Base-by-base conservation (phyloP, 495 filamentous ascomycete genomes). In the Trichoderma gamsii region DNA sequence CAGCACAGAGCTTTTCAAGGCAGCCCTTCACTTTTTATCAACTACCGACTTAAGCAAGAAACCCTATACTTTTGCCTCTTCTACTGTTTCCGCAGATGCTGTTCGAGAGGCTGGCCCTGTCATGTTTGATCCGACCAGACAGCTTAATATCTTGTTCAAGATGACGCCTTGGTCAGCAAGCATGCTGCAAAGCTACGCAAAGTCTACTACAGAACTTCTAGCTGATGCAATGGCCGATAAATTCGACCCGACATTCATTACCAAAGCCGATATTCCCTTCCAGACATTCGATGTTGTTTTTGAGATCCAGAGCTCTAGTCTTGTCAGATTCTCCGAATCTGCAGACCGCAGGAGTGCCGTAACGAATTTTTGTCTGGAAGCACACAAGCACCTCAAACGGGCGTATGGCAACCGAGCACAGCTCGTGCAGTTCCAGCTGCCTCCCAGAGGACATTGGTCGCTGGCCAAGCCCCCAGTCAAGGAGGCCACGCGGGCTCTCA, bases 1-100 rank as follows among this genome's bases (percentile, higher is more conserved):
- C 77, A 90, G 89, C 79, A 95, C 95, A 59, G 94, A 99, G 76
- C 85, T 98, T 68, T 97, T 99, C 82, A 98, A 96, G 75, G 93
- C 89, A 1, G 87, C 87, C 6, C 73, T 99, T 56, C 92, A 97
- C 76, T 96, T 92, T 73, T 78, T 99, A 21, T 85, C 91, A 11
- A 81, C 83, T 7, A 87, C 82, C 32, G 87, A 97, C 73, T 75
- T 98, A 41, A 75, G 77, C 27, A 85, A 81, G 49, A 86, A 86
- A 46, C 87, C 91, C 2, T 77, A 90, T 38, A 66, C 87, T 12
- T 82, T 92, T 41, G 79, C 80, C 6, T n/a, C 70, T 27, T 72
- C 67, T 8, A 64, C 63, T 2, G 4, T 66, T 32, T 74, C 79
- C 52, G 11, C 72, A n/a, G 82, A 80, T 16, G 72, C 69, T 11